Evolutionary conservation across 805 yeast species (phyloP), one percentile per base, ranked within the genome.

Genomic region (Scheffersomyces ergatensis): DNA sequence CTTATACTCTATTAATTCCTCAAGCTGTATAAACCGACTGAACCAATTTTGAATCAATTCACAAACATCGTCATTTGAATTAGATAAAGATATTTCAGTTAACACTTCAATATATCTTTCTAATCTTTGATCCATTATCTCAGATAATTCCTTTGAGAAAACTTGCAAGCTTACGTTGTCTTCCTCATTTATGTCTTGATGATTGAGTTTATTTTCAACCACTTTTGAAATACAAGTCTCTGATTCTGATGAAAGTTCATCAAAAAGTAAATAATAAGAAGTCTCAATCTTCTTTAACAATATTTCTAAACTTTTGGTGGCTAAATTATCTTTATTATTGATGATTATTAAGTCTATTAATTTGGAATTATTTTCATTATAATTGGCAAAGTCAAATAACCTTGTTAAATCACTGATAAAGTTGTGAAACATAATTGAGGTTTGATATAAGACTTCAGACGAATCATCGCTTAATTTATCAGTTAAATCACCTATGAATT

Each of bases 101-200:
- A 54, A 32, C 12, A 37, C 33, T 12, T 47, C 44, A 23, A 66
- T 56, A 40, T 69, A 69, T 8, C 40, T 29, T 15, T 55, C 57
- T 35, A 65, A 46, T 39, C 65, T 58, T 9, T 42, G 40, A 27
- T 63, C 67, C 38, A 66, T 60, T 17, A 59, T 37, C 3, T 45
- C 49, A 3, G 57, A 48, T 30, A 62, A 40, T 12, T 54, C 54
- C 4, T 40, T 34, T 0, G 64, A 45, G 43, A 58, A 57, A 11
- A 54, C 39, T 32, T 34, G 35, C 5, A 29, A 5, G 11, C 18
- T 29, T 5, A 5, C 5, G 20, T 45, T 47, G 7, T 39, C 33
- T 5, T 30, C 12, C 8, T 41, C 14, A 5, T 29, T 30, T 4
- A 34, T 16, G 9, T 7, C 6, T 21, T 9, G 9, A 34, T 42